phyloP scores from a whole-genome alignment of 169 alveolate genomes.

The Babesia sp. region DNA sequence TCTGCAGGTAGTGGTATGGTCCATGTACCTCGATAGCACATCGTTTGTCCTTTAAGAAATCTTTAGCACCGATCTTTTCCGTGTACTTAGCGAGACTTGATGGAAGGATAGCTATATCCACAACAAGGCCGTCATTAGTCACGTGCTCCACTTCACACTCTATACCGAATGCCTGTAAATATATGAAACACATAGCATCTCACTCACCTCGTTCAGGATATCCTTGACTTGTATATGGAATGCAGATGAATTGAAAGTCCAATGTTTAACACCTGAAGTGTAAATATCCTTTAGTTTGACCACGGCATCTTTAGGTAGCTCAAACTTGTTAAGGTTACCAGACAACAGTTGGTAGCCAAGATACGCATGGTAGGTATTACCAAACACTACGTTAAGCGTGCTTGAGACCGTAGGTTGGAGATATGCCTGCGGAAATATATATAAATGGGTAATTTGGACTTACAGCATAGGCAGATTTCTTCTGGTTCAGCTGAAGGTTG shows the following conservation, averaged over 20 bases:
- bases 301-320: constrained; percentile 23
- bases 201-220: constrained; percentile 25
- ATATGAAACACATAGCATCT: not conserved
- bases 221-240: constrained; percentile 36
- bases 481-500: constrained; percentile 23
- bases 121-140: constrained; percentile 30
- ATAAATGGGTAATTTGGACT: not conserved
- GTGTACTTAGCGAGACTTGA: constrained; percentile 16
- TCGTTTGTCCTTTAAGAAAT: constrained; percentile 35
- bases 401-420: constrained; percentile 12
- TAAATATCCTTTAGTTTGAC: constrained; percentile 25
- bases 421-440: constrained; percentile 25
- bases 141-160: constrained; percentile 24
- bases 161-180: constrained; percentile 21
- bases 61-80: constrained; percentile 6
- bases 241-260: constrained; percentile 40
- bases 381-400: constrained; percentile 11
- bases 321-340: not conserved
- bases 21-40: constrained; percentile 59
- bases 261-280: constrained; percentile 5
- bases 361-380: constrained; percentile 38
- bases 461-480: constrained; percentile 28
- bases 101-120: constrained; percentile 48
- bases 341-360: constrained; percentile 17
- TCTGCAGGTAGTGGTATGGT: constrained; percentile 60